Evolutionary conservation across 495 filamentous ascomycete genomes (phyloP).

Genomic region (Xylaria telfairii): DNA sequence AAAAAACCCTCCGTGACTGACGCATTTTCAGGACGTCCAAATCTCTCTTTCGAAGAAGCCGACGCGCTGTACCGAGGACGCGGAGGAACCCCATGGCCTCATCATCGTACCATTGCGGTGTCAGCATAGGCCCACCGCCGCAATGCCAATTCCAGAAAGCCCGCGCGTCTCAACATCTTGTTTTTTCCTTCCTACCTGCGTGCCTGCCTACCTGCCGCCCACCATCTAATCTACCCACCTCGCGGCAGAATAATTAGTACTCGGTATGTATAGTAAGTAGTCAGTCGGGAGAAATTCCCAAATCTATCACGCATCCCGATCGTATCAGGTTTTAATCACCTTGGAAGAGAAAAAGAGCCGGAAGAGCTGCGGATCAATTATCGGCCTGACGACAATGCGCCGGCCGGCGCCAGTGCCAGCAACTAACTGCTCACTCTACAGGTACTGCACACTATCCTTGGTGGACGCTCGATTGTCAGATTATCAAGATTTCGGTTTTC

Average conservation of each 20-base stretch:
- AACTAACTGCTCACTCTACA: neutral
- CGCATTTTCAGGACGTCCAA: neutral
- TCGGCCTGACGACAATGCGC: neutral
- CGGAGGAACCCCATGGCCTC: conserved; percentile 1
- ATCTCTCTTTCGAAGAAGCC: neutral
- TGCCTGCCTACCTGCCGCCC: no score
- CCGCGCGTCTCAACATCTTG: neutral
- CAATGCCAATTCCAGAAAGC: neutral
- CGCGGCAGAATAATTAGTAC: neutral
- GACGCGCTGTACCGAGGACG: conserved; percentile 4
- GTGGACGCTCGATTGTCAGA: neutral
- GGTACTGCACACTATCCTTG: neutral
- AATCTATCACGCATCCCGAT: neutral
- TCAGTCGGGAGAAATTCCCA: neutral
- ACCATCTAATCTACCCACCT: no score
- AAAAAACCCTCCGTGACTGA: neutral
- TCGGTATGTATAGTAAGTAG: neutral
- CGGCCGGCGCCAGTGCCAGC: neutral
- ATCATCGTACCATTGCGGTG: conserved; percentile 20
- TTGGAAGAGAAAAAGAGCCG: neutral
- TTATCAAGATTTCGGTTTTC: neutral
- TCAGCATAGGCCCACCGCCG: conserved; percentile 1
- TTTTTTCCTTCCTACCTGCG: no score
- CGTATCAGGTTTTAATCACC: neutral
- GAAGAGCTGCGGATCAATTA: conserved; percentile 8